Evolutionary conservation across 2,329 filamentous ascomycete species (phyloP).

Genomic region (Colletotrichum truncatum): DNA sequence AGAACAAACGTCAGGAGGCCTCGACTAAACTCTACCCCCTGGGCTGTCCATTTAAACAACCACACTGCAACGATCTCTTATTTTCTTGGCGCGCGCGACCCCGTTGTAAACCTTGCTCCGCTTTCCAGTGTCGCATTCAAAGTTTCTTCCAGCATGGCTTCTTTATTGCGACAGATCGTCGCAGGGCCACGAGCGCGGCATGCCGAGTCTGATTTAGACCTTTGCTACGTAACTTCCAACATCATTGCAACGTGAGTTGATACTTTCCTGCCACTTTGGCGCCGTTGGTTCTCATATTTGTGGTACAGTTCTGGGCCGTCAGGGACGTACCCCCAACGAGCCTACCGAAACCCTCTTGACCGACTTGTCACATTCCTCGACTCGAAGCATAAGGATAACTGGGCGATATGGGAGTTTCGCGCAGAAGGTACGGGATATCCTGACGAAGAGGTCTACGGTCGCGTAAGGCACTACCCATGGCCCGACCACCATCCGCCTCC

Average conservation of each 20-base stretch:
- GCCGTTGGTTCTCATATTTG: neutral
- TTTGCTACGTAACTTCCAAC: conserved; percentile 93
- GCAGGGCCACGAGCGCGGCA: conserved; percentile 87
- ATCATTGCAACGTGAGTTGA: conserved; percentile 68
- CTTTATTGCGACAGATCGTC: conserved; percentile 88
- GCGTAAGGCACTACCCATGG: conserved; percentile 93
- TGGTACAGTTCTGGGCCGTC: conserved; percentile 83
- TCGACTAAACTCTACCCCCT: neutral
- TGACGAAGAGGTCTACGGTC: conserved; percentile 84
- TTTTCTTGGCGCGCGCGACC: conserved; percentile 8
- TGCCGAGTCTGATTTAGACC: conserved; percentile 86
- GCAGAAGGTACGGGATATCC: conserved; percentile 97
- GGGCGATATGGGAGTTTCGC: conserved; percentile 98
- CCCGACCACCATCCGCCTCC: conserved; percentile 97
- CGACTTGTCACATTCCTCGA: conserved; percentile 89
- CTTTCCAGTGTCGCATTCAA: conserved; percentile 9
- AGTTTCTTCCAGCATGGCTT: conserved; percentile 62
- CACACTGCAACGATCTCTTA: conserved; percentile 12
- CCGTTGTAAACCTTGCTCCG: conserved; percentile 12
- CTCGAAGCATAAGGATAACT: conserved; percentile 80
- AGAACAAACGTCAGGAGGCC: conserved; percentile 10
- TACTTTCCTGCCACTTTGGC: conserved; percentile 40
- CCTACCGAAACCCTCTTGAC: conserved; percentile 93
- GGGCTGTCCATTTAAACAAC: neutral
- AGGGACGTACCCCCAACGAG: conserved; percentile 87